phyloP scores from a whole-genome alignment of 495 filamentous ascomycete genomes.

The Jackrogersella multiformis region DNA sequence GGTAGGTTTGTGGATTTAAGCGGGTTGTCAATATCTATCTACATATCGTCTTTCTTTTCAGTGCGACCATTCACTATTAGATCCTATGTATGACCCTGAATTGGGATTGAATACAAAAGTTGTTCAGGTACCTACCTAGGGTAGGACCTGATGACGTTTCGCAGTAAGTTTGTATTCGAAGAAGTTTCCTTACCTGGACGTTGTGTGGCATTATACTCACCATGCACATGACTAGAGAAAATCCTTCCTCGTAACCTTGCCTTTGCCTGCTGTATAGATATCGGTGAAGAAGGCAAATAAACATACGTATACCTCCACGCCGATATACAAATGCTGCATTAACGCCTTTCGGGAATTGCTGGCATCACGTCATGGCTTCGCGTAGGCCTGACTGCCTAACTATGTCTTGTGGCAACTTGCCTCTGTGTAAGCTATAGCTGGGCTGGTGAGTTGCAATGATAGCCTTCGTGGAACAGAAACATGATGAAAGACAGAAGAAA shows the following conservation, averaged over 20 bases:
- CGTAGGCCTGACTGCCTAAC: conserved; percentile 1
- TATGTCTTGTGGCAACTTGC: neutral
- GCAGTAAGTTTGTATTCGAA: conserved; percentile 1
- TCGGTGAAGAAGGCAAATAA: conserved; percentile 11
- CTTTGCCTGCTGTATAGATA: neutral
- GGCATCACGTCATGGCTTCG: conserved; percentile 7
- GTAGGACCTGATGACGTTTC: conserved; percentile 19
- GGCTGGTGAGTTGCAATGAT: conserved; percentile 1
- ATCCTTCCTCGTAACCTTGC: neutral
- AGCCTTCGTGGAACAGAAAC: neutral
- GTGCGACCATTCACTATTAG: neutral
- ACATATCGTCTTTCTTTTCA: no score
- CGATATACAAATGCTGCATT: conserved; percentile 5
- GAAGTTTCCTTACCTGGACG: neutral
- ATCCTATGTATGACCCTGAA: no score
- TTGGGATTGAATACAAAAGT: no score
- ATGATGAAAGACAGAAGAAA: neutral
- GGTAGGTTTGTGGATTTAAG: neutral
- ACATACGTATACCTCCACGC: conserved; percentile 2
- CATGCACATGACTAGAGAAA: neutral
- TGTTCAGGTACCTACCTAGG: no score
- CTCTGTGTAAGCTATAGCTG: neutral
- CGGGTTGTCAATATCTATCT: neutral
- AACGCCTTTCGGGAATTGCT: conserved; percentile 1
- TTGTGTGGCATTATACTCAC: neutral